Evolutionary conservation across 257 asterid genomes (phyloP), one percentile per base, ranked within the genome.

Genomic region (Solanum sitiens): DNA sequence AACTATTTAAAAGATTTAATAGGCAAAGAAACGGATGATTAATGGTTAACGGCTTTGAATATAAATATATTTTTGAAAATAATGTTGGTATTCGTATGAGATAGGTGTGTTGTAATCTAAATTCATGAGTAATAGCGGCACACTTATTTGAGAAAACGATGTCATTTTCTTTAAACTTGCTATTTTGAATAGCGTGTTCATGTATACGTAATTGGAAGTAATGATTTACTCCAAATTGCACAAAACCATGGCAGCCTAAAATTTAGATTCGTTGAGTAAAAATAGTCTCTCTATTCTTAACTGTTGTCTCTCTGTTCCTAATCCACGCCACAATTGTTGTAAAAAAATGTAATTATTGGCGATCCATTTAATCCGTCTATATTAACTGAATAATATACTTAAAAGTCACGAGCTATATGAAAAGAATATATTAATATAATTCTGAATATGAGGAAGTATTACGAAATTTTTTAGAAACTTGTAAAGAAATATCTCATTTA

Each of bases 401-500:
- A 2, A 2, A 11, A 2, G 4, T 63, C 32, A 20, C 5, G 25
- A 59, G 5, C 20, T 59, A 20, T 20, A 63, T 63, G 8, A n/a
- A 63, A n/a, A 25, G 1, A n/a, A 63, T n/a, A 63, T n/a, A 8
- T 11, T 2, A 23, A n/a, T n/a, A 63, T 2, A 32, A 63, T 61
- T 61, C 13, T 23, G 27, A 61, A 61, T 23, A 61, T 23, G 11
- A 21, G 3, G 68, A 61, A 61, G 27, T 61, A 23, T 21, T 13
- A 21, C 5, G 14, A 61, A 61, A 63, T n/a, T 8, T n/a, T 11
- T 63, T 23, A 2, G 4, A 1, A 11, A 30, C 71, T 0, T 0
- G 16, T 63, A 63, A 23, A 63, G 15, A 8, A 63, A 63, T 11
- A 63, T n/a, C 33, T 11, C 7, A 63, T 63, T 63, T 7, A 5